phyloP scores from a whole-genome alignment of 2,329 filamentous ascomycete genomes.

The Penicillium sp. region DNA sequence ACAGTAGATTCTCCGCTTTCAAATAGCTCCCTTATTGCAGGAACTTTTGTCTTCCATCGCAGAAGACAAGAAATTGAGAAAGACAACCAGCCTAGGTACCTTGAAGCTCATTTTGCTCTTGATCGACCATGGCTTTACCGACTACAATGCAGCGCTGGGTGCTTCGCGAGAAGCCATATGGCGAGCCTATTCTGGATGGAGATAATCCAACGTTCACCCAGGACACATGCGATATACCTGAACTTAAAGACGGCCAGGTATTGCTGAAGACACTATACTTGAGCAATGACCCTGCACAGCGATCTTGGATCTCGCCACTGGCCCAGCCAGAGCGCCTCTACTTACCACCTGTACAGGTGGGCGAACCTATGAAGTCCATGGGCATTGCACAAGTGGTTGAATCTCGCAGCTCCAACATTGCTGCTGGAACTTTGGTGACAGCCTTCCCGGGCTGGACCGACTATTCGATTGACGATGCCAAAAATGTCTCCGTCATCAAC shows the following conservation, averaged over 20 bases:
- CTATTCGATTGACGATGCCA: constrained; percentile 44
- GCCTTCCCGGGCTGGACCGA: constrained; percentile 46
- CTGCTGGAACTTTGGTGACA: constrained; percentile 42
- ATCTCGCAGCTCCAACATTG: constrained; percentile 34
- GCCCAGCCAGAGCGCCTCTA: constrained; percentile 52
- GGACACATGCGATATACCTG: neutral
- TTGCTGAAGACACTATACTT: constrained; percentile 53
- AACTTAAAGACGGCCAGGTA: constrained; percentile 37
- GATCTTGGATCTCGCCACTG: constrained; percentile 53
- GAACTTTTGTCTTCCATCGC: too few species aligned
- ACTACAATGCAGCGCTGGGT: neutral
- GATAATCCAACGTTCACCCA: constrained; percentile 1
- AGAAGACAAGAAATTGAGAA: too few species aligned
- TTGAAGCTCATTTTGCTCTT: too few species aligned
- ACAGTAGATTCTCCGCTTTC: too few species aligned
- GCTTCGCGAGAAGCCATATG: constrained; percentile 5
- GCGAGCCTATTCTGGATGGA: neutral
- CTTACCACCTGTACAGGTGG: constrained; percentile 48
- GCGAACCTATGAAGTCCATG: constrained; percentile 43
- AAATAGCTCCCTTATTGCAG: too few species aligned
- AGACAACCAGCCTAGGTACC: too few species aligned
- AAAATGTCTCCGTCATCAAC: constrained; percentile 31
- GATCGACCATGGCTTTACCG: too few species aligned
- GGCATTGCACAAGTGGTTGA: constrained; percentile 45
- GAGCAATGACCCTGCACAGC: constrained; percentile 60